Conservation (phyloP, 129 eudicot species). For the Centella asiatica region DNA sequence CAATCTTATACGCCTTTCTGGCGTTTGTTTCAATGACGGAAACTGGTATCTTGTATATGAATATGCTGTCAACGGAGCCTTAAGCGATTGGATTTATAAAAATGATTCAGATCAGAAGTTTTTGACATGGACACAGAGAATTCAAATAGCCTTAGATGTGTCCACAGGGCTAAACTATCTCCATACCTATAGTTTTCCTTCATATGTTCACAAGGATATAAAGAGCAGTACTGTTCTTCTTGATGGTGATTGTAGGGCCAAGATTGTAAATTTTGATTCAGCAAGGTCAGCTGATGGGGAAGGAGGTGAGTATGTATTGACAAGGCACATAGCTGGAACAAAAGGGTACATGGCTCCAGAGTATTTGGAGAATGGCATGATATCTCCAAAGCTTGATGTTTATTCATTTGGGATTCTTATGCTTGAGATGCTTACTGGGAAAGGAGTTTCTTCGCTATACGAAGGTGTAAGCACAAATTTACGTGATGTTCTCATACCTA, state of each 20-base stretch:
- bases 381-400: constrained; percentile 91
- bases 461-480: constrained; percentile 39
- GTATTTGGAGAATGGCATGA: constrained; percentile 71
- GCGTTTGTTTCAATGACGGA: constrained; percentile 67
- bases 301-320: constrained; percentile 62
- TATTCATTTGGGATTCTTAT: constrained; percentile 76
- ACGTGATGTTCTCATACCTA: constrained; percentile 36
- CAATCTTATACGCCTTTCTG: constrained; percentile 64
- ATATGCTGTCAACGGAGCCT: constrained; percentile 72
- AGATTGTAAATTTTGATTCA: constrained; percentile 63
- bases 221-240: constrained; percentile 66
- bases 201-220: constrained; percentile 72
- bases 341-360: constrained; percentile 98
- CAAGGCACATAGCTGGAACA: constrained; percentile 82
- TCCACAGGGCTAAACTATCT: constrained; percentile 84
- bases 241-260: constrained; percentile 64
- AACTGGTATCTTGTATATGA: constrained; percentile 86
- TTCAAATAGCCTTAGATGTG: constrained; percentile 71
- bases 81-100: constrained; percentile 58
- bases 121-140: constrained; percentile 63
- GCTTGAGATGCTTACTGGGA: constrained; percentile 79
- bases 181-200: constrained; percentile 74
- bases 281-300: constrained; percentile 72
- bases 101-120: constrained; percentile 21
- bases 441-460: constrained; percentile 34